These are phyloP conservation scores for Cotoneaster glaucophyllus DNA, from an alignment of 306 rosid species.

Conservation along the genomic window DNA sequence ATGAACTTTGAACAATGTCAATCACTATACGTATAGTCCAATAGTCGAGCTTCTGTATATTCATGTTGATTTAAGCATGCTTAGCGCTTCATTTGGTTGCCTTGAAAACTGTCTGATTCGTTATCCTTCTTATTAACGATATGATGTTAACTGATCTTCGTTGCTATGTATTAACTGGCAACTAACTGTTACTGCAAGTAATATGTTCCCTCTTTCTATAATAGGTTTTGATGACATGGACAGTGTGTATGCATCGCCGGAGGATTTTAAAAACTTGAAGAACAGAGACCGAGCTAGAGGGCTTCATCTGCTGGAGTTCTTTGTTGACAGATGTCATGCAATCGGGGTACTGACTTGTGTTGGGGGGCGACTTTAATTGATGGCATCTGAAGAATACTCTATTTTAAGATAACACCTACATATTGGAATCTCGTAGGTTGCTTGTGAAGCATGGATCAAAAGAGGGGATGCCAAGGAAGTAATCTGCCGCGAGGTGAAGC, in stretches of 20 bases:
- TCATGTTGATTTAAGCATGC: neutral
- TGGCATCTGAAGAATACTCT: neutral
- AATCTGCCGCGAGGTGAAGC: constrained; percentile 70
- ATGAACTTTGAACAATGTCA: neutral
- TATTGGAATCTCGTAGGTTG: constrained; percentile 40
- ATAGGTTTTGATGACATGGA: constrained; percentile 78
- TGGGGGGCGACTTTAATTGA: neutral
- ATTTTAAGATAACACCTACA: neutral
- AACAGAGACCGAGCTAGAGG: constrained; percentile 52
- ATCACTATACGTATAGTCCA: neutral
- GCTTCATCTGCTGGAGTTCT: constrained; percentile 70
- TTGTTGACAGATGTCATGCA: constrained; percentile 75
- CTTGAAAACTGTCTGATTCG: too few species aligned
- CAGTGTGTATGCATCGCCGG: constrained; percentile 78
- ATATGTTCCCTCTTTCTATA: constrained; percentile 9
- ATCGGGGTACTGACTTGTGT: constrained; percentile 55
- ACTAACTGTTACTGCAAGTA: constrained; percentile 1
- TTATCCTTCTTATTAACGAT: neutral
- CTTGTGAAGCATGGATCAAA: constrained; percentile 79
- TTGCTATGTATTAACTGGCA: neutral
- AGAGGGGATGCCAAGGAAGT: constrained; percentile 81
- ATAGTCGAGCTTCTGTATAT: neutral
- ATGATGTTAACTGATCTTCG: neutral
- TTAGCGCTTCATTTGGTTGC: neutral
- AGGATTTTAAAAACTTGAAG: constrained; percentile 60